Percentiles rank a stretch among this genome's conserved stretches.
Conservation (phyloP, 225 moss, liverwort and hornwort genomes). For the Marchantia polymorpha region DNA sequence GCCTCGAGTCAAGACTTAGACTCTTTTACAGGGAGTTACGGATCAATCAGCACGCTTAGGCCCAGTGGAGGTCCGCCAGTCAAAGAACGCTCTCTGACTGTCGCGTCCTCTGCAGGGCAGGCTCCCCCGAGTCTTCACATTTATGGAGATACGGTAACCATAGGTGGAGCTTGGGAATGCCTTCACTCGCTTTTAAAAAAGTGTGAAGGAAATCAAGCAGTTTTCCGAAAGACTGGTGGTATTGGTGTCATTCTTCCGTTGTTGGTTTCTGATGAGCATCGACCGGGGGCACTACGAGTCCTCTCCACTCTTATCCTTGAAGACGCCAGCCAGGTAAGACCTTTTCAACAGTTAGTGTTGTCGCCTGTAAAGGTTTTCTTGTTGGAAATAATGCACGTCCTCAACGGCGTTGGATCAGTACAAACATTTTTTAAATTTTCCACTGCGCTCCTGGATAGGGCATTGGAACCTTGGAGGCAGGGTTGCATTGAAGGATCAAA, state of each 20-base stretch:
- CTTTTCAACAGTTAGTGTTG: background rate
- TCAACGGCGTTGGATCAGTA: too few species aligned
- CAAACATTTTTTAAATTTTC: too few species aligned
- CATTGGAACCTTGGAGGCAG: too few species aligned
- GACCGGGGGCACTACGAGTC: constrained; percentile 67
- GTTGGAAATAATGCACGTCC: too few species aligned
- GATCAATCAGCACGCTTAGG: constrained; percentile 3
- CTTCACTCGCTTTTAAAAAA: constrained; percentile 71
- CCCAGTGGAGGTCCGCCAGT: constrained; percentile 12
- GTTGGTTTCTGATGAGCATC: constrained; percentile 64
- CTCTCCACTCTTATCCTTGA: constrained; percentile 84
- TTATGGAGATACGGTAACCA: constrained; percentile 73
- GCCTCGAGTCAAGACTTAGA: constrained; percentile 28
- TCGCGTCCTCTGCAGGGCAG: constrained; percentile 14
- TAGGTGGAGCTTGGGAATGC: constrained; percentile 80
- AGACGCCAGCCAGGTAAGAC: constrained; percentile 67
- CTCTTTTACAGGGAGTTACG: constrained; percentile 12
- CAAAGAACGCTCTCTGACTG: constrained; percentile 15
- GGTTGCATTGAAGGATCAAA: too few species aligned
- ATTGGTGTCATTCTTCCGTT: constrained; percentile 64
- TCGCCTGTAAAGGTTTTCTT: background rate
- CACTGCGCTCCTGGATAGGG: too few species aligned
- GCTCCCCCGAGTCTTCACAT: constrained; percentile 39
- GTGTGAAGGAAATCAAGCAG: constrained; percentile 80
- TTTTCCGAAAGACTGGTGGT: constrained; percentile 79